Conservation (phyloP, 257 asterid genomes). For the Solanum verrucosum region DNA sequence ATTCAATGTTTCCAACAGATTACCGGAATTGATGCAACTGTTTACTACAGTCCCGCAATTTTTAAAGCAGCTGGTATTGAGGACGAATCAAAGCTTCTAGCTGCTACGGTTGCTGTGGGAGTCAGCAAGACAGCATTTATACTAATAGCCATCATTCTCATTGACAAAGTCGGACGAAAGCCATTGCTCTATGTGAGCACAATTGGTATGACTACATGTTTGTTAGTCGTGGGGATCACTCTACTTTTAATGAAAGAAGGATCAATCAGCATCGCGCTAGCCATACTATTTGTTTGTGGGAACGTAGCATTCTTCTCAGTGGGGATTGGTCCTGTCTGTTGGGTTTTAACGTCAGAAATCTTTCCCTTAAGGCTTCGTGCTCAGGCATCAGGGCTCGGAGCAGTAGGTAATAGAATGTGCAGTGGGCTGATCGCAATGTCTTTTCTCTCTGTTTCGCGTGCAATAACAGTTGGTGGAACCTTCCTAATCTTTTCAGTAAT, state of each 20-base stretch:
- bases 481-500: conserved; percentile 51
- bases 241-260: conserved; percentile 43
- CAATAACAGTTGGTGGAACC: conserved; percentile 60
- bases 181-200: conserved; percentile 87
- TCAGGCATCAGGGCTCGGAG: conserved; percentile 88
- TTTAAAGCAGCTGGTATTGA: conserved; percentile 63
- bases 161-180: conserved; percentile 77
- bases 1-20: conserved; percentile 85
- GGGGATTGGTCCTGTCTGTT: conserved; percentile 85
- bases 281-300: conserved; percentile 59
- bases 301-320: conserved; percentile 86
- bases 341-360: conserved; percentile 88
- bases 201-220: conserved; percentile 75
- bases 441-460: conserved; percentile 63
- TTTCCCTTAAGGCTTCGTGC: conserved; percentile 78
- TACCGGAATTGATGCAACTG: conserved; percentile 90
- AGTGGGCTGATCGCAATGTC: conserved; percentile 94
- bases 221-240: conserved; percentile 41
- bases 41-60: conserved; percentile 84
- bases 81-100: conserved; percentile 58
- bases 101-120: conserved; percentile 91
- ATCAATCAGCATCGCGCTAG: conserved; percentile 26
- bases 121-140: conserved; percentile 64
- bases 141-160: conserved; percentile 56
- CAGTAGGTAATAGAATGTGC: conserved; percentile 81